Base-by-base conservation (phyloP, 176 grass and related monocot genomes). In the Pontederia paniculata region DNA sequence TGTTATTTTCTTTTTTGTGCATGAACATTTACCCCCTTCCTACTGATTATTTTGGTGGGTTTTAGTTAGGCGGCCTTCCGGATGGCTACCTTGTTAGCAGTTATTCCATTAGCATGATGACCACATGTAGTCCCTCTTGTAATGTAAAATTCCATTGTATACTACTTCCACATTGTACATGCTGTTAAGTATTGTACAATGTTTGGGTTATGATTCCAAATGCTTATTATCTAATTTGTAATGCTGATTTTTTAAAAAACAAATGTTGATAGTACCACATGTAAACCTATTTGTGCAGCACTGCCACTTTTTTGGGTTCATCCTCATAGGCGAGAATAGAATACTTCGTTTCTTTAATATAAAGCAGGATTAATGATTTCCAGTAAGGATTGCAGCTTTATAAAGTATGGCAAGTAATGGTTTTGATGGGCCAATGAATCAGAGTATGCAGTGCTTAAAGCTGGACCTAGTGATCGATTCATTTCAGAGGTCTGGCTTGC, bases 1-100 rank as follows among this genome's bases (percentile, higher is more conserved):
- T 46, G 46, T 60, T 65, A 64, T 66, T 83, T 66, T 47, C 44
- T 31, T 31, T 31, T 31, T 31, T 31, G 25, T 31, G 25, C 25
- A 31, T 31, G 25, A 31, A 31, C 25, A 31, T 31, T 31, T 31
- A 31, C 25, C 25, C 25, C 25, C 63, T 60, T 64, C 44, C 43
- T 62, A 43, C 57, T 48, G 69, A 80, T 84, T 70, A 68, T 73
- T 87, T 89, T 88, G 82, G 81, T 42, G 42, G 53, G 66, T 74
- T 80, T 75, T 85, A 79, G 76, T 87, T 87, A 73, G 73, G 61
- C 43, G 69, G 68, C 17, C 70, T 13, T 55, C 45, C 73, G 58
- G 67, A 62, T 50, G 59, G 60, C 81, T 87, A 78, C 82, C 66
- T 50, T 53, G 74, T 65, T 41, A 56, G 25, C 21, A 61, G 44